Conservation (phyloP, 345 rosid species). For the Rhodamnia rubescens region DNA sequence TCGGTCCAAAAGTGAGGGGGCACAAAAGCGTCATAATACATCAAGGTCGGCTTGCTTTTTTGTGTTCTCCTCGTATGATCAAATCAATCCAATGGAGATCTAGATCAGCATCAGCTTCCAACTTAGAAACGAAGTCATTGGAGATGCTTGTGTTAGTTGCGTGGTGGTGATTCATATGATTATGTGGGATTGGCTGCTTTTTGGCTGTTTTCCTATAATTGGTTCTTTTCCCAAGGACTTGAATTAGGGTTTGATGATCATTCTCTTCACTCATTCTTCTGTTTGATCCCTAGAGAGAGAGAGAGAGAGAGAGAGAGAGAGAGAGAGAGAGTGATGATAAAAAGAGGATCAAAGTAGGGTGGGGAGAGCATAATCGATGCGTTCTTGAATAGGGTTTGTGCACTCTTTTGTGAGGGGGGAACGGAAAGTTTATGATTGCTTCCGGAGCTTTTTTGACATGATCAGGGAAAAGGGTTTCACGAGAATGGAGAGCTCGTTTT, state of each 20-base stretch:
- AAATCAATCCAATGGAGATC: not conserved
- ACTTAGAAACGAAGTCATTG: not conserved
- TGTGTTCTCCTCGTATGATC: too few relatives aligned
- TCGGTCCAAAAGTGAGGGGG: constrained; percentile 6
- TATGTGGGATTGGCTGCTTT: not conserved
- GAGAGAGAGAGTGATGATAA: not conserved
- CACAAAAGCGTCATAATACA: not conserved
- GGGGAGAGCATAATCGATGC: not conserved
- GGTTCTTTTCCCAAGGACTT: not conserved
- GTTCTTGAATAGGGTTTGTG: not conserved
- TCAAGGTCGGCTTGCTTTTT: not conserved
- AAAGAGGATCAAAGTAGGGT: not conserved
- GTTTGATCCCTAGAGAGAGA: not conserved
- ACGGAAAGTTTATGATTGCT: not conserved
- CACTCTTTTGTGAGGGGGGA: not conserved
- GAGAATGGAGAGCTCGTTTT: not conserved
- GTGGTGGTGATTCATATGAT: not conserved
- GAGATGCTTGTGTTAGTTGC: not conserved
- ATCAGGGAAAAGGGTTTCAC: not conserved
- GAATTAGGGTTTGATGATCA: not conserved
- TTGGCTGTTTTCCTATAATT: not conserved
- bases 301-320: not conserved
- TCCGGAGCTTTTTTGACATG: not conserved
- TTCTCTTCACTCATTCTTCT: not conserved
- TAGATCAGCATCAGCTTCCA: not conserved